Conservation (phyloP, 352 stramenopile genomes). For the Phytopythium litorale region DNA sequence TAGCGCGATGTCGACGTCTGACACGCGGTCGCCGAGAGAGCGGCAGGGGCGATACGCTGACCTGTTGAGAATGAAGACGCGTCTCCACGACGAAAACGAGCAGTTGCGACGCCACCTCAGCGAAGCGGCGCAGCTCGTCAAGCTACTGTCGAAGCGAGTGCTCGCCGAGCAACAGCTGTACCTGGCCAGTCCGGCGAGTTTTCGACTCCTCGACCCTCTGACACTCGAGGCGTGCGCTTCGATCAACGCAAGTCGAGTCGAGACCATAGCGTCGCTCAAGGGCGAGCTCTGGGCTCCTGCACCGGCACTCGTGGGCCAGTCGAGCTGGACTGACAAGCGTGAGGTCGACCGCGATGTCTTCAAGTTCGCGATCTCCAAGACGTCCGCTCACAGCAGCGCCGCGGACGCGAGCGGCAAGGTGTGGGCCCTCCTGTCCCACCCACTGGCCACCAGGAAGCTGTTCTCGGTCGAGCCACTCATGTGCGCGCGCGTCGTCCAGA, state of each 20-base stretch:
- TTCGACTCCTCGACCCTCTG: slow-evolving; percentile 23
- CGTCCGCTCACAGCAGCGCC: slow-evolving; percentile 14
- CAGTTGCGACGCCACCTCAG: slow-evolving; percentile 23
- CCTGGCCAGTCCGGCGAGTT: slow-evolving; percentile 12
- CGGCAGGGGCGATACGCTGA: background rate
- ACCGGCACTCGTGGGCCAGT: slow-evolving; percentile 12
- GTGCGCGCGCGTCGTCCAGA: slow-evolving; percentile 23
- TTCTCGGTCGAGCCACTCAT: slow-evolving; percentile 16
- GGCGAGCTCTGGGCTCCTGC: slow-evolving; percentile 9
- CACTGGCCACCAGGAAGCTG: slow-evolving; percentile 18
- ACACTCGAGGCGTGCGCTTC: slow-evolving; percentile 15
- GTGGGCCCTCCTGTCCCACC: slow-evolving; percentile 23
- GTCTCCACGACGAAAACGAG: slow-evolving; percentile 21
- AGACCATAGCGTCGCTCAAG: slow-evolving; percentile 9
- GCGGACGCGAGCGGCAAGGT: slow-evolving; percentile 15
- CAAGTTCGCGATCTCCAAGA: slow-evolving; percentile 23
- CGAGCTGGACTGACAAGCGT: slow-evolving; percentile 22
- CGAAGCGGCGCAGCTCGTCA: slow-evolving; percentile 1
- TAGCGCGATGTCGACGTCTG: background rate
- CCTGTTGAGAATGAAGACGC: background rate
- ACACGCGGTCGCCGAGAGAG: background rate
- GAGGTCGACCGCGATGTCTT: slow-evolving; percentile 9
- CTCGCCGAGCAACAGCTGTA: slow-evolving; percentile 22
- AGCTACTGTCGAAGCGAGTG: slow-evolving; percentile 20
- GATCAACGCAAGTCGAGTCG: slow-evolving; percentile 11